Conservation (phyloP, 257 asterid genomes). For the Solanum dulcamara region DNA sequence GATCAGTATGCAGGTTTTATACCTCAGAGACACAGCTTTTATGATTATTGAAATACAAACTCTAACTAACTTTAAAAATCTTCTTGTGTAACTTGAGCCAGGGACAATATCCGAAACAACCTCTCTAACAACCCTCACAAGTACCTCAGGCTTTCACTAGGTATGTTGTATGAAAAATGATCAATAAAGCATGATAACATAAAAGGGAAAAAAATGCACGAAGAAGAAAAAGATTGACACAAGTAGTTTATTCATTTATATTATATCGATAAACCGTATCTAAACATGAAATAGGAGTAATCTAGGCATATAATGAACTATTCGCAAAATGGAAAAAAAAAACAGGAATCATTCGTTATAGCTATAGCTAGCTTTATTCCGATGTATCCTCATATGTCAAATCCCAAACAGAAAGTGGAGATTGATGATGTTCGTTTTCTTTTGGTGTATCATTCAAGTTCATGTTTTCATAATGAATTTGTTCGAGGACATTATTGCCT, state of each 20-base stretch:
- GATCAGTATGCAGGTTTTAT: slow-evolving; percentile 35
- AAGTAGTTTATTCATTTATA: background rate
- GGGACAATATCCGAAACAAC: background rate
- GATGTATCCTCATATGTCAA: slow-evolving; percentile 14
- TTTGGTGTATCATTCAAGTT: slow-evolving; percentile 2
- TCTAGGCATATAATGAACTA: background rate
- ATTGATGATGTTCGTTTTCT: slow-evolving; percentile 17
- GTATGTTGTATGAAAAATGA: background rate
- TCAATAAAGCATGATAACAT: background rate
- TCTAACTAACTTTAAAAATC: background rate
- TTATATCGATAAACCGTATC: background rate
- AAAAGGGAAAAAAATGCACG: background rate
- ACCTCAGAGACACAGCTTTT: slow-evolving; percentile 48
- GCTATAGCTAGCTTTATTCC: background rate
- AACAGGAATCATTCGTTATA: background rate
- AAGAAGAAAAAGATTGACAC: background rate
- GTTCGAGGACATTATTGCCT: slow-evolving; percentile 7
- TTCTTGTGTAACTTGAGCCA: background rate
- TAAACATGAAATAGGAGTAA: background rate
- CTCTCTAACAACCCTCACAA: background rate
- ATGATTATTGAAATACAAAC: slow-evolving; percentile 13
- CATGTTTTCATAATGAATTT: background rate
- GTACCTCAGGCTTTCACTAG: no score
- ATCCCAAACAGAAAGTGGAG: slow-evolving; percentile 43
- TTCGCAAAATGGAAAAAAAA: background rate